phyloP scores from a whole-genome alignment of 2,329 filamentous ascomycete genomes.

The Fusarium coicis region DNA sequence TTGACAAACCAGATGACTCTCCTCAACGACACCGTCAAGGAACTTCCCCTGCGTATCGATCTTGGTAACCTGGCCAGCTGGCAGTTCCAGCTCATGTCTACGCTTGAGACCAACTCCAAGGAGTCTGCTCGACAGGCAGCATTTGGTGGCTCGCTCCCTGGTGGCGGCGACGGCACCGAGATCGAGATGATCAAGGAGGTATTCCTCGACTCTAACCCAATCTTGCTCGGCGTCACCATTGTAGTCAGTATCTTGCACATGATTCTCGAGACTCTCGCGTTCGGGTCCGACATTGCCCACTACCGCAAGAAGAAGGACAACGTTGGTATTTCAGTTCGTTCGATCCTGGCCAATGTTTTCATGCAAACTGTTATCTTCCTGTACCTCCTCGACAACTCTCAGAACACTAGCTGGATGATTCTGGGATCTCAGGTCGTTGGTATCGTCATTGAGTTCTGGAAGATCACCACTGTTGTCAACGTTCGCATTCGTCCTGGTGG shows the following conservation, averaged over 20 bases:
- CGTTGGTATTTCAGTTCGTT: slow-evolving; percentile 93
- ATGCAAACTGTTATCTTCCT: slow-evolving; percentile 98
- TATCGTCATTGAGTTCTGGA: slow-evolving; percentile 80
- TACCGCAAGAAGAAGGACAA: slow-evolving; percentile 99
- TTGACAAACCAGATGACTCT: slow-evolving; percentile 89
- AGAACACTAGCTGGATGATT: slow-evolving; percentile 99
- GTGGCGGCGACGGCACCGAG: slow-evolving; percentile 88
- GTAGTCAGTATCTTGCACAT: slow-evolving; percentile 90
- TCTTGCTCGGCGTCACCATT: slow-evolving; percentile 85
- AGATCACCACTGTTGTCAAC: slow-evolving; percentile 94
- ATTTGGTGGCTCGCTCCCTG: slow-evolving; percentile 74
- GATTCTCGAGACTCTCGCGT: slow-evolving; percentile 94
- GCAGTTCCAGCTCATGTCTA: slow-evolving; percentile 89
- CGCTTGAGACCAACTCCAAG: slow-evolving; percentile 88
- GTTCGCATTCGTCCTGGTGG: slow-evolving; percentile 79
- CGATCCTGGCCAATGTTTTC: slow-evolving; percentile 95
- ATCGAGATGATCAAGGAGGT: slow-evolving; percentile 98
- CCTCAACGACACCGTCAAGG: slow-evolving; percentile 88
- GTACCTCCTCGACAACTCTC: slow-evolving; percentile 96
- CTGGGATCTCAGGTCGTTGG: slow-evolving; percentile 91
- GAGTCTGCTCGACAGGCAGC: slow-evolving; percentile 83
- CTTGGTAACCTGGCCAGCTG: slow-evolving; percentile 84
- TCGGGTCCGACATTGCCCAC: slow-evolving; percentile 97
- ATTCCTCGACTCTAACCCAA: slow-evolving; percentile 92
- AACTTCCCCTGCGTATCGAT: slow-evolving; percentile 83